These are phyloP conservation scores for Moricandia moricandioides DNA, from an alignment of 345 rosid species.

Conservation along the genomic window DNA sequence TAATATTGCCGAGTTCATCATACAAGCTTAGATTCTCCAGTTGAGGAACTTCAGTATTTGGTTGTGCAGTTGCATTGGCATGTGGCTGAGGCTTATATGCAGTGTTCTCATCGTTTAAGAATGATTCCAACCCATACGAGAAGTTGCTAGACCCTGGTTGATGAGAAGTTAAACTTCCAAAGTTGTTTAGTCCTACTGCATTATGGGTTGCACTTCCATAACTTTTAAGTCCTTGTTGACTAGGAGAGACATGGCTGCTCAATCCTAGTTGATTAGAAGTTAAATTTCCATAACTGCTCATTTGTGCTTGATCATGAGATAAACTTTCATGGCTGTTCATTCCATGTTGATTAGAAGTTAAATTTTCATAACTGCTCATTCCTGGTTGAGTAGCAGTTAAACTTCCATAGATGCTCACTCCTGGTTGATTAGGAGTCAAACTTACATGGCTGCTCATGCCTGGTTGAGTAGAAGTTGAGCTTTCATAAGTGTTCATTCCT, in stretches of 20 bases:
- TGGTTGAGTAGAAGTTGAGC: background rate
- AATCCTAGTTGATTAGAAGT: background rate
- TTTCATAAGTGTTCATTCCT: background rate
- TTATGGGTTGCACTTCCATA: background rate
- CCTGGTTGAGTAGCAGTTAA: background rate
- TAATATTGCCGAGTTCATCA: background rate
- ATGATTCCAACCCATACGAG: constrained; percentile 4
- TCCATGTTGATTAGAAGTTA: background rate
- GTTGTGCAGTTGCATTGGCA: constrained; percentile 1
- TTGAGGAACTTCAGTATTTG: constrained; percentile 16
- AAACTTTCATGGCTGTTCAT: background rate
- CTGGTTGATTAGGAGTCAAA: background rate
- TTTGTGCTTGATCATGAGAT: background rate
- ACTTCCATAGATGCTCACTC: background rate
- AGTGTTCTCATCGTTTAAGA: constrained; percentile 17
- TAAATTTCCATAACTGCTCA: background rate
- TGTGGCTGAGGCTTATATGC: background rate
- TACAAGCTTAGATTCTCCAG: constrained; percentile 12
- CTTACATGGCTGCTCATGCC: background rate
- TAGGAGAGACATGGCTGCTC: background rate
- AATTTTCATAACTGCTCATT: background rate
- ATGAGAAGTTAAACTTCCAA: background rate
- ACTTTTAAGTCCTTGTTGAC: background rate
- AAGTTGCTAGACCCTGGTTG: constrained; percentile 21
- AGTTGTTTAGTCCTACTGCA: background rate